A percentile compares a stretch with the other conserved stretches of the same genome.
Evolutionary conservation across 2,329 filamentous ascomycete species (phyloP).

Genomic region (Hypoxylon sp.): DNA sequence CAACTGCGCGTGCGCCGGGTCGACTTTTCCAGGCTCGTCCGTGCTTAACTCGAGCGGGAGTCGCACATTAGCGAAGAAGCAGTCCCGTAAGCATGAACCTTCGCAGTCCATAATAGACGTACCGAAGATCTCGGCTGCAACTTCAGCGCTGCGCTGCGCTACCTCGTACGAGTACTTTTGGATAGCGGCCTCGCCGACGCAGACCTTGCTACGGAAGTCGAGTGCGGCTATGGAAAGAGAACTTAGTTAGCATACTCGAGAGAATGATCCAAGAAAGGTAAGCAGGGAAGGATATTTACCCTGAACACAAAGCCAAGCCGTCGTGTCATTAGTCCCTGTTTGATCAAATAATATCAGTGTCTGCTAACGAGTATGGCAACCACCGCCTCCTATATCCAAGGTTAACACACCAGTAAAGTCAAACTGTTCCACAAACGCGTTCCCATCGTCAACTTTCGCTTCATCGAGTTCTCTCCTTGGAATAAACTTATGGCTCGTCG

Average conservation of each 20-base stretch:
- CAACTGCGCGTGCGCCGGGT: constrained; percentile 55
- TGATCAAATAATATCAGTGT: constrained; percentile 68
- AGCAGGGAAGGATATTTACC: constrained; percentile 35
- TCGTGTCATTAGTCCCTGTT: constrained; percentile 71
- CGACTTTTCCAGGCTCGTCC: constrained; percentile 28
- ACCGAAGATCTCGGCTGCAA: constrained; percentile 66
- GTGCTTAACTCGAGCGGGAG: constrained; percentile 61
- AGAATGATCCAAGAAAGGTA: background rate
- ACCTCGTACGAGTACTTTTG: constrained; percentile 66
- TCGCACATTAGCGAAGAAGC: constrained; percentile 71
- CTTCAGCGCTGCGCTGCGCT: constrained; percentile 65
- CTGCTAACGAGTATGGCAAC: constrained; percentile 5
- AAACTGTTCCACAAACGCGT: constrained; percentile 55
- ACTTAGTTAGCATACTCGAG: background rate
- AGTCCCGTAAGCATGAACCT: constrained; percentile 58
- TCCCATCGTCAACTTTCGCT: constrained; percentile 1
- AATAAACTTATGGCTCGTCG: constrained; percentile 74
- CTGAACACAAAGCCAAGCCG: constrained; percentile 70
- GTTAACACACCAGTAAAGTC: constrained; percentile 51
- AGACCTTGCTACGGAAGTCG: constrained; percentile 68
- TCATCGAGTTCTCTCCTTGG: constrained; percentile 50
- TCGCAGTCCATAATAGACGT: constrained; percentile 72
- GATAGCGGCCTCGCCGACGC: constrained; percentile 72
- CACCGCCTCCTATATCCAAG: background rate
- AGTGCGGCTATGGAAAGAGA: constrained; percentile 63